phyloP scores from a whole-genome alignment of 768 basidiomycete species.

The Amanita molliuscula region DNA sequence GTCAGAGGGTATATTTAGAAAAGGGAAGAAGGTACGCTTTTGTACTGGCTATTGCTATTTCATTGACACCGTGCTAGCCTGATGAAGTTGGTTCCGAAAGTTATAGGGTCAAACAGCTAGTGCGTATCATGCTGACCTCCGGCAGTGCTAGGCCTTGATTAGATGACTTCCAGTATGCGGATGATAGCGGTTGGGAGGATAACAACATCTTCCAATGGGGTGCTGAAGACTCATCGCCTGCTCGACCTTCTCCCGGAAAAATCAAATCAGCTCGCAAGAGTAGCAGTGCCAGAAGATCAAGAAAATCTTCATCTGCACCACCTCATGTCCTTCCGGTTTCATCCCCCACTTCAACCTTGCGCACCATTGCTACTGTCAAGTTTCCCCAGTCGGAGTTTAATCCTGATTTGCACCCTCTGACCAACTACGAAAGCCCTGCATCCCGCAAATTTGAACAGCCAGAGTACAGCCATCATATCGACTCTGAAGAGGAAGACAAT shows the following conservation, averaged over 20 bases:
- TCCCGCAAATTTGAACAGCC: neutral
- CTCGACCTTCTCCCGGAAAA: slow-evolving; percentile 46
- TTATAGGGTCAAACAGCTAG: slow-evolving; percentile 44
- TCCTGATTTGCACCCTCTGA: slow-evolving; percentile 32
- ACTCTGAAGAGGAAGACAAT: neutral
- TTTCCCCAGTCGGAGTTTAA: slow-evolving; percentile 50
- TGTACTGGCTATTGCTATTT: neutral
- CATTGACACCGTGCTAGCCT: slow-evolving; percentile 19
- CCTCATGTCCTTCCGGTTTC: slow-evolving; percentile 40
- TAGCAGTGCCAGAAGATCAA: slow-evolving; percentile 35
- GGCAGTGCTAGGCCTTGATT: neutral
- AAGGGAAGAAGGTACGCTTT: slow-evolving; percentile 48
- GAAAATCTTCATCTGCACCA: slow-evolving; percentile 66
- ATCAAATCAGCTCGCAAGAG: slow-evolving; percentile 32
- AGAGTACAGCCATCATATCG: neutral
- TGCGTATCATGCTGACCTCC: slow-evolving; percentile 11
- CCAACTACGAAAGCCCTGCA: slow-evolving; percentile 12
- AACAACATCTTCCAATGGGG: slow-evolving; percentile 87
- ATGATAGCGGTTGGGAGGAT: slow-evolving; percentile 85
- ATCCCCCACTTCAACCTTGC: slow-evolving; percentile 23
- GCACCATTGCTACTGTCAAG: slow-evolving; percentile 13
- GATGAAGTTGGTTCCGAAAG: slow-evolving; percentile 40
- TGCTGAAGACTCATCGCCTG: slow-evolving; percentile 79
- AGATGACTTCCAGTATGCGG: slow-evolving; percentile 17
- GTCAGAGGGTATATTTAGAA: slow-evolving; percentile 58